Conservation (phyloP, 2,329 filamentous ascomycete species). For the Atkinsonella texensis region DNA sequence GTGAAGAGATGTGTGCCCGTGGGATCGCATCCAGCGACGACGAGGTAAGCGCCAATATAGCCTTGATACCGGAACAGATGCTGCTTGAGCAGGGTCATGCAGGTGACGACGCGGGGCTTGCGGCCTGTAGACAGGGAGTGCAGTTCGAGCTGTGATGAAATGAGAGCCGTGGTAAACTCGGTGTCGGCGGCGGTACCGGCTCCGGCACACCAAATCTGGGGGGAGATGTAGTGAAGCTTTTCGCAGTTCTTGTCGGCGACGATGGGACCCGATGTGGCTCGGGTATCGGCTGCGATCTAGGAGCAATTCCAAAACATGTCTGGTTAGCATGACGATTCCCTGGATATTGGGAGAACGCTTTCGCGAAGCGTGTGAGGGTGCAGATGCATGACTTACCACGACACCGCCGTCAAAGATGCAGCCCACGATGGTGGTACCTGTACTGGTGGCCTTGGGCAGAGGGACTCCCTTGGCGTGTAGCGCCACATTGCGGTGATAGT, state of each 20-base stretch:
- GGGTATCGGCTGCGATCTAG: conserved; percentile 92
- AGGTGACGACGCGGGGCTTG: conserved; percentile 92
- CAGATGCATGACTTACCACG: conserved; percentile 50
- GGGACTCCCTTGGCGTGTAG: conserved; percentile 90
- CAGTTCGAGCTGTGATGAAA: conserved; percentile 96
- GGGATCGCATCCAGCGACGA: conserved; percentile 91
- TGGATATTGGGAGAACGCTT: neutral
- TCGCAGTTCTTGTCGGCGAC: conserved; percentile 99
- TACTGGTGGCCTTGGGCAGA: conserved; percentile 94
- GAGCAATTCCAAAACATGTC: neutral
- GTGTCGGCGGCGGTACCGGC: conserved; percentile 97
- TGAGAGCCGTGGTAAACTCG: conserved; percentile 96
- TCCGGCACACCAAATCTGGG: conserved; percentile 98
- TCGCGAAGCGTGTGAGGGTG: neutral
- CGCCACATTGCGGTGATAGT: conserved; percentile 98
- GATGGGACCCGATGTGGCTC: conserved; percentile 93
- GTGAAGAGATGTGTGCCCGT: conserved; percentile 94
- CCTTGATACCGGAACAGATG: conserved; percentile 98
- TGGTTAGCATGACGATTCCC: neutral
- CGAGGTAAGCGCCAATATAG: conserved; percentile 93
- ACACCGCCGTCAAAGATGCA: conserved; percentile 95
- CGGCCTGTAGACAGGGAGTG: conserved; percentile 93
- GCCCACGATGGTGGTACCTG: conserved; percentile 96
- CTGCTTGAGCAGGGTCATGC: conserved; percentile 99
- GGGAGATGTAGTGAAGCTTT: conserved; percentile 97